A percentile compares a stretch with the other conserved stretches of the same genome.
Conservation (phyloP, 2,329 filamentous ascomycete species). For the Grosmannia penicillata region DNA sequence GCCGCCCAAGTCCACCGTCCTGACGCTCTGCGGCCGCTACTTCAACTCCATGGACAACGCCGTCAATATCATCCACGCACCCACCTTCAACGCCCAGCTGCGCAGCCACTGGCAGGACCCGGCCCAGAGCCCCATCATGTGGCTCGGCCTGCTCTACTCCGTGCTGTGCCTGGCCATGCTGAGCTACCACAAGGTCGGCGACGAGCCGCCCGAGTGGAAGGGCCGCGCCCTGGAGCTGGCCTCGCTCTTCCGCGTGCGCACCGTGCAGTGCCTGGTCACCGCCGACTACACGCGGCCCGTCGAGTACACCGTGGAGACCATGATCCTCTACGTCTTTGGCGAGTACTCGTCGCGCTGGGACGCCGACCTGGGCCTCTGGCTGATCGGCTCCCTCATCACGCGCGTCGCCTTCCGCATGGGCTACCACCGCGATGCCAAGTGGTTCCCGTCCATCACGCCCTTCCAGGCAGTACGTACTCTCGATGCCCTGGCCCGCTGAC, state of each 20-base stretch:
- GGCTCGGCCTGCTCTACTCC: constrained; percentile 63
- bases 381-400: constrained; percentile 40
- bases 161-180: constrained; percentile 65
- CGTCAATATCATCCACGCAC: constrained; percentile 65
- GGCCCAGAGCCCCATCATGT: constrained; percentile 57
- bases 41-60: constrained; percentile 68
- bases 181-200: constrained; percentile 64
- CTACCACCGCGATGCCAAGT: constrained; percentile 64
- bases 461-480: constrained; percentile 47
- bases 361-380: constrained; percentile 52
- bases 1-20: constrained; percentile 67
- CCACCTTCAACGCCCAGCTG: constrained; percentile 67
- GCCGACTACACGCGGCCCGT: constrained; percentile 65
- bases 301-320: constrained; percentile 63
- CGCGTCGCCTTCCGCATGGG: constrained; percentile 53
- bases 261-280: constrained; percentile 62
- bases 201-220: constrained; percentile 66
- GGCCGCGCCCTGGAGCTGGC: constrained; percentile 47
- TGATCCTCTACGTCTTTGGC: constrained; percentile 61
- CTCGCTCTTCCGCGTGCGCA: constrained; percentile 52
- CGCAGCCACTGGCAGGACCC: constrained; percentile 55
- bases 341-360: constrained; percentile 63
- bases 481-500: neutral
- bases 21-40: constrained; percentile 74
- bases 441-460: constrained; percentile 55